These are phyloP conservation scores for Aurantiochytrium sp. DNA, from an alignment of 108 stramenopile species.

Conservation along the genomic window DNA sequence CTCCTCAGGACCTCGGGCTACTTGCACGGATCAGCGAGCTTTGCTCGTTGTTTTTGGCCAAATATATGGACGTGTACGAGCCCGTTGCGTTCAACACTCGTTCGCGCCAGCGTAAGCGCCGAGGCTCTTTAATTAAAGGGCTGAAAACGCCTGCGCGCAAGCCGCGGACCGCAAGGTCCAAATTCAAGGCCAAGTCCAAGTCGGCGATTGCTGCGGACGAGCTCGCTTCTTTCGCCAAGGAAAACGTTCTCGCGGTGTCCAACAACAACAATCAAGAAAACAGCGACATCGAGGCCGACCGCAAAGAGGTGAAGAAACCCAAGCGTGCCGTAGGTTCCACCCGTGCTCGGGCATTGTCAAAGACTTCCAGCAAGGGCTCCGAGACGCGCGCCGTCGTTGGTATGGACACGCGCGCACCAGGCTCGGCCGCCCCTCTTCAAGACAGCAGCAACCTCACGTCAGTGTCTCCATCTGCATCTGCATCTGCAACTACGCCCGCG, in stretches of 20 bases:
- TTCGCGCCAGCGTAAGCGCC: neutral
- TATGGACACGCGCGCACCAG: neutral
- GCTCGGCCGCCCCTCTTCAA: neutral
- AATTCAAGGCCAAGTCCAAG: neutral
- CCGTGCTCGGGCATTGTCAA: no score
- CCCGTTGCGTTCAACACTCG: conserved; percentile 6
- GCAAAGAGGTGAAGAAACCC: no score
- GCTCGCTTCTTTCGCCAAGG: neutral
- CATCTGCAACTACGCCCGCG: no score
- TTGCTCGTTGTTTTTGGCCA: conserved; percentile 1
- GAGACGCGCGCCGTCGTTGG: neutral
- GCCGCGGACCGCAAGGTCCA: neutral
- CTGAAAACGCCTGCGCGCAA: conserved; percentile 3
- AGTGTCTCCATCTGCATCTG: neutral
- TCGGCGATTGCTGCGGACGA: neutral
- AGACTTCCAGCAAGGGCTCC: no score
- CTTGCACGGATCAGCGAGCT: neutral
- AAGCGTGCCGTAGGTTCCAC: no score
- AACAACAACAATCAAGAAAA: neutral
- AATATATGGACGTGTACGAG: conserved; percentile 18
- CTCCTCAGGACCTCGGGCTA: neutral
- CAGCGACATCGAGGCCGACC: no score
- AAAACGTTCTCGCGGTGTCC: neutral
- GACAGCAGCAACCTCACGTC: neutral
- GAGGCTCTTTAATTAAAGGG: neutral